These are phyloP conservation scores for Saraca asoca DNA, from an alignment of 331 rosid species.

Conservation along the genomic window DNA sequence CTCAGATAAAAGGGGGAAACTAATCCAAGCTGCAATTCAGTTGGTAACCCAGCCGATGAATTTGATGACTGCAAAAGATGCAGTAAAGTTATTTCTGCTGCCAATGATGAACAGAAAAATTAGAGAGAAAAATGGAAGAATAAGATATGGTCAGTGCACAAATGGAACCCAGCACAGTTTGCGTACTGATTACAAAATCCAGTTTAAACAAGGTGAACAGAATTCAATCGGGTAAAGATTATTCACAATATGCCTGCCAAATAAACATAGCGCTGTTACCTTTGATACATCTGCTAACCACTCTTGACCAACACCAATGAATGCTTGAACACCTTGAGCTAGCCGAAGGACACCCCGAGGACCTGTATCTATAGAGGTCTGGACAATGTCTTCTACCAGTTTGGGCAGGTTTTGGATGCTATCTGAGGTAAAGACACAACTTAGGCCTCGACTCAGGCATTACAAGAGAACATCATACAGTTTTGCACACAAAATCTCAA, in stretches of 20 bases:
- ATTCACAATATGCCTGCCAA: conserved; percentile 5
- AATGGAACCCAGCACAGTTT: conserved; percentile 7
- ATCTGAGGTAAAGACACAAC: conserved; percentile 51
- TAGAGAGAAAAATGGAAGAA: conserved; percentile 17
- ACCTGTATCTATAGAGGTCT: conserved; percentile 81
- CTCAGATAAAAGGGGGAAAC: conserved; percentile 82
- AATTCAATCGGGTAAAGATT: neutral
- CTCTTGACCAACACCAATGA: conserved; percentile 89
- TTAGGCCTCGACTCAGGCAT: conserved; percentile 23
- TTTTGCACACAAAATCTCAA: no score
- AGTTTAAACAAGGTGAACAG: neutral
- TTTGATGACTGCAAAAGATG: conserved; percentile 64
- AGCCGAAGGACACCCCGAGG: conserved; percentile 84
- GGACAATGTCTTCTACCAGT: conserved; percentile 86
- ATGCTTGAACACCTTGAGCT: conserved; percentile 90
- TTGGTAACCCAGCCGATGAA: conserved; percentile 64
- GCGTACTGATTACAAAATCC: neutral
- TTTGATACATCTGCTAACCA: conserved; percentile 78
- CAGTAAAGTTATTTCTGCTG: conserved; percentile 32
- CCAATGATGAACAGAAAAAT: neutral
- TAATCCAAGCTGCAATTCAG: conserved; percentile 77
- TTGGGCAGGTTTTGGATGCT: conserved; percentile 70
- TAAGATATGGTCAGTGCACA: neutral
- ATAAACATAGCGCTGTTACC: conserved; percentile 39
- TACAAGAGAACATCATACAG: neutral